phyloP scores from a whole-genome alignment of 2,329 filamentous ascomycete genomes.

The Neospermospora avenae region DNA sequence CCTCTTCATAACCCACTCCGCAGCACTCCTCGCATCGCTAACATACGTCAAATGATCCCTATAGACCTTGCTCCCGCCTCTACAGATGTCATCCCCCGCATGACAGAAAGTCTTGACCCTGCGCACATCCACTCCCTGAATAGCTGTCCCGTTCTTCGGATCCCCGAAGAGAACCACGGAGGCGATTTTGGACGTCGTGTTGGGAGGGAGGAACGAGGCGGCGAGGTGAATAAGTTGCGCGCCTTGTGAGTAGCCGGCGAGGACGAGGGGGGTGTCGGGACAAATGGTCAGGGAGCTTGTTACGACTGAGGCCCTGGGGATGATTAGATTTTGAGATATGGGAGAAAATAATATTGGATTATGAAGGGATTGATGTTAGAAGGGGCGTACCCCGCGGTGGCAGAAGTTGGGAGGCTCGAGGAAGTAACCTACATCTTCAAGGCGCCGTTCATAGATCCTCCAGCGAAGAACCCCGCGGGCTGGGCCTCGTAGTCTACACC shows the following conservation, averaged over 20 bases:
- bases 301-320: slow-evolving; percentile 22
- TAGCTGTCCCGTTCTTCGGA: slow-evolving; percentile 28
- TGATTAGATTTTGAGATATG: neutral
- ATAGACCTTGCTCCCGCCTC: slow-evolving; percentile 18
- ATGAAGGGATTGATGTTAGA: neutral
- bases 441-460: slow-evolving; percentile 44
- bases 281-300: slow-evolving; percentile 23
- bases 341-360: neutral
- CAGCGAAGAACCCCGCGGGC: slow-evolving; percentile 43
- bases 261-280: slow-evolving; percentile 23
- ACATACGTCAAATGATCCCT: slow-evolving; percentile 27
- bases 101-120: slow-evolving; percentile 29
- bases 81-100: slow-evolving; percentile 27
- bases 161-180: slow-evolving; percentile 30
- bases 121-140: slow-evolving; percentile 20
- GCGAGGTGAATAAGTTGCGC: slow-evolving; percentile 30
- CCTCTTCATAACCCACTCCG: slow-evolving; percentile 26
- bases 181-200: slow-evolving; percentile 22
- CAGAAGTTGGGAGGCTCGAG: neutral
- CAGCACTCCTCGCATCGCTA: slow-evolving; percentile 24
- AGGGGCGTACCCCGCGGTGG: neutral
- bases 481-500: slow-evolving; percentile 52
- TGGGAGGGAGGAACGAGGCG: slow-evolving; percentile 13
- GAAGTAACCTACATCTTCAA: slow-evolving; percentile 37
- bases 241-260: slow-evolving; percentile 32